A percentile compares a stretch with the other conserved stretches of the same genome.
phyloP scores from a whole-genome alignment of 108 stramenopile species.

The Cyclostephanos invisitatus region DNA sequence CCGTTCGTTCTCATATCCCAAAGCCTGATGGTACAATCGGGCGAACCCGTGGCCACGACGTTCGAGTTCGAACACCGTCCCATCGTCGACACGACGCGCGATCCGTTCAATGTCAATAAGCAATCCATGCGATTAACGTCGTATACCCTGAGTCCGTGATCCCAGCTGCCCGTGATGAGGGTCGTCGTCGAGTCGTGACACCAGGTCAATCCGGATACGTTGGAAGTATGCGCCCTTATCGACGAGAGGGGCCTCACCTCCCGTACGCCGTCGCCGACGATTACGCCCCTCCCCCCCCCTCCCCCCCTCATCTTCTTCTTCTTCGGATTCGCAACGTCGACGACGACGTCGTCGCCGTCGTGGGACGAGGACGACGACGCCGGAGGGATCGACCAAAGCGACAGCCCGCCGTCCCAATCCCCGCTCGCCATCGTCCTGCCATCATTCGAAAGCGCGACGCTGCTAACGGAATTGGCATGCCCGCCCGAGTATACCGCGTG shows the following conservation, averaged over 20 bases:
- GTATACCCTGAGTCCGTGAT: constrained; percentile 79
- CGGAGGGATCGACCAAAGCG: constrained; percentile 61
- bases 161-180: constrained; percentile 80
- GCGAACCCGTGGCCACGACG: constrained; percentile 80
- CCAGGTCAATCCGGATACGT: constrained; percentile 78
- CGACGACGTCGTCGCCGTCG: background rate
- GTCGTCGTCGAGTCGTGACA: constrained; percentile 38
- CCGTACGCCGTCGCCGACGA: constrained; percentile 8
- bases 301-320: constrained; percentile 11
- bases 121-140: constrained; percentile 77
- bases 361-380: background rate
- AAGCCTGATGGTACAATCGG: constrained; percentile 83
- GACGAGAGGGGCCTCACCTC: constrained; percentile 47
- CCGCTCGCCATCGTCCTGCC: constrained; percentile 61
- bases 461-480: constrained; percentile 52
- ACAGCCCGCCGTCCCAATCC: constrained; percentile 76
- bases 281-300: constrained; percentile 9
- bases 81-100: constrained; percentile 70
- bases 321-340: background rate
- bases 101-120: constrained; percentile 79
- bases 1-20: constrained; percentile 62
- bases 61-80: constrained; percentile 74
- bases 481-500: constrained; percentile 52
- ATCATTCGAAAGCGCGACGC: constrained; percentile 52
- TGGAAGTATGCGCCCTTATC: constrained; percentile 67